Percentiles rank a stretch among this genome's conserved stretches.
Conservation (phyloP, 129 eudicot genomes). For the Flaveria trinervia region DNA sequence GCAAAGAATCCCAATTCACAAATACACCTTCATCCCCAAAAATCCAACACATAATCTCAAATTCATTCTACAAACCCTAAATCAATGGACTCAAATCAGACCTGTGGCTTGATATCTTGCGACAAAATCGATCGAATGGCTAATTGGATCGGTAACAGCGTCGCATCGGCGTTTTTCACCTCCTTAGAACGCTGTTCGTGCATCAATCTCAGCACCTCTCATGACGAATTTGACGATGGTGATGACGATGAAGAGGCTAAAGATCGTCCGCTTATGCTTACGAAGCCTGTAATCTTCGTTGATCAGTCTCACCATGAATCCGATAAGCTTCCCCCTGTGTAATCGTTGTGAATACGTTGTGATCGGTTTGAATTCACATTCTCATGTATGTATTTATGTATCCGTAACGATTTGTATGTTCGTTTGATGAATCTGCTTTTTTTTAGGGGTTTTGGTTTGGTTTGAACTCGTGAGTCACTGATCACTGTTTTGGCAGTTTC, state of each 20-base stretch:
- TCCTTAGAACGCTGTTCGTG: slow-evolving; percentile 82
- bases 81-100: slow-evolving; percentile 27
- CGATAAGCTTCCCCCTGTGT: slow-evolving; percentile 37
- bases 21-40: background rate
- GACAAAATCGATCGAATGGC: slow-evolving; percentile 64
- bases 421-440: background rate
- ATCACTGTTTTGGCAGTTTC: background rate
- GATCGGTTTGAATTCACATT: background rate
- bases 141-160: slow-evolving; percentile 66
- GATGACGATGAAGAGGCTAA: slow-evolving; percentile 61
- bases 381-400: slow-evolving; percentile 25
- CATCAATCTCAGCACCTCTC: slow-evolving; percentile 63
- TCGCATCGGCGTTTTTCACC: slow-evolving; percentile 73
- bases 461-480: too few relatives aligned
- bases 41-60: background rate
- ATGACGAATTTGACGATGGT: slow-evolving; percentile 48
- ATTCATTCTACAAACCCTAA: background rate
- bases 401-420: background rate
- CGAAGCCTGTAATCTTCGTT: slow-evolving; percentile 39
- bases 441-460: too few relatives aligned
- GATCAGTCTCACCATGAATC: slow-evolving; percentile 29
- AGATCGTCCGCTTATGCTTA: slow-evolving; percentile 64
- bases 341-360: background rate
- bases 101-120: slow-evolving; percentile 42
- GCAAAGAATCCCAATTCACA: slow-evolving; percentile 17